A percentile compares a stretch with the other conserved stretches of the same genome.
Conservation (phyloP, 1,284 basidiomycete species). For the Ustilago nuda region DNA sequence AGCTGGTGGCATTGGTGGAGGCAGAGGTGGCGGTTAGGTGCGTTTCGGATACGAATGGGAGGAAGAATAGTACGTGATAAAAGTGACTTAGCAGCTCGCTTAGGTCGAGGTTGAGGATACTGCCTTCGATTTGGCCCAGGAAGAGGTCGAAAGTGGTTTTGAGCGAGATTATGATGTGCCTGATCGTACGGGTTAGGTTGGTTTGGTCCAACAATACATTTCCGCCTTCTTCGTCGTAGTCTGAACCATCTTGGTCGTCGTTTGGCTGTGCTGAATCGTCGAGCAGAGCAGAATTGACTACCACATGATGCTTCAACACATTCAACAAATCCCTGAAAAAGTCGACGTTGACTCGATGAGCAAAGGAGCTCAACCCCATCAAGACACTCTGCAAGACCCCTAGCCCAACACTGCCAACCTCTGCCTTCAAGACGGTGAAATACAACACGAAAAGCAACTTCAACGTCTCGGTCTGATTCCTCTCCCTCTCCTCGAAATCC, state of each 20-base stretch:
- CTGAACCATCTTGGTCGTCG: slow-evolving; percentile 3
- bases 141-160: slow-evolving; percentile 95
- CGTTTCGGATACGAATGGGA: slow-evolving; percentile 72
- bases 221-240: slow-evolving; percentile 9
- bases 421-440: slow-evolving; percentile 93
- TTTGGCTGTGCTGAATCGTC: slow-evolving; percentile 5
- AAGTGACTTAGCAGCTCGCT: slow-evolving; percentile 85
- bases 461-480: slow-evolving; percentile 95
- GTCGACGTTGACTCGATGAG: slow-evolving; percentile 97
- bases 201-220: slow-evolving; percentile 40
- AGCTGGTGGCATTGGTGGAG: slow-evolving; percentile 6
- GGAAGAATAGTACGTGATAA: slow-evolving; percentile 74
- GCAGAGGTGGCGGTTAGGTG: slow-evolving; percentile 67
- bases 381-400: slow-evolving; percentile 88
- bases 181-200: slow-evolving; percentile 70
- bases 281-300: slow-evolving; percentile 32
- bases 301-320: slow-evolving; percentile 83
- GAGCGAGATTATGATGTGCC: slow-evolving; percentile 83
- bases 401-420: slow-evolving; percentile 74
- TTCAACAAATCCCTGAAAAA: slow-evolving; percentile 96
- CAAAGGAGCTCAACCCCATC: slow-evolving; percentile 90
- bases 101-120: slow-evolving; percentile 86
- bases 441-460: slow-evolving; percentile 98
- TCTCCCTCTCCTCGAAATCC: slow-evolving; percentile 87
- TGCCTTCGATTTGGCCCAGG: slow-evolving; percentile 94